Conservation (phyloP, 2,329 filamentous ascomycete genomes). For the Fusarium camptoceras region DNA sequence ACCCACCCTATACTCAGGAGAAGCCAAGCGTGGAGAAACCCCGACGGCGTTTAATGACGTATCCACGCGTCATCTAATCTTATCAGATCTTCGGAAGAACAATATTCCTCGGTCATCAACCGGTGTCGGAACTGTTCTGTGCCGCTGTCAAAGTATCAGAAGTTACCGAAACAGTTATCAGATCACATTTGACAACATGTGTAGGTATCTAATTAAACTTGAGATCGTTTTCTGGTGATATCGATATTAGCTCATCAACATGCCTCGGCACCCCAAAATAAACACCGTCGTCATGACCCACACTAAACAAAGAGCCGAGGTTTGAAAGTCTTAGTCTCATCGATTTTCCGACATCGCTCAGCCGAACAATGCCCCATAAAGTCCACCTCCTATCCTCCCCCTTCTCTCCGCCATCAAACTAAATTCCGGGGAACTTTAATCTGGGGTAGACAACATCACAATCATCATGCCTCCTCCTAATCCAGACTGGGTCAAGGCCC, state of each 20-base stretch:
- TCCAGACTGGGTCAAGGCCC: slow-evolving; percentile 52
- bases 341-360: slow-evolving; percentile 31
- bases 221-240: neutral
- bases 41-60: slow-evolving; percentile 9
- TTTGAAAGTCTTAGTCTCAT: slow-evolving; percentile 33
- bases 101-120: neutral
- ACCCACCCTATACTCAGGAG: neutral
- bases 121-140: neutral
- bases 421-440: slow-evolving; percentile 1
- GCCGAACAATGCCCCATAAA: slow-evolving; percentile 31
- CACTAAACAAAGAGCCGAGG: slow-evolving; percentile 19
- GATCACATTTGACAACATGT: neutral
- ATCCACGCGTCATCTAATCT: neutral
- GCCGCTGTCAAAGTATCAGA: neutral
- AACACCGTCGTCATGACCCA: slow-evolving; percentile 22
- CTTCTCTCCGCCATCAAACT: neutral
- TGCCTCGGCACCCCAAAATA: slow-evolving; percentile 10
- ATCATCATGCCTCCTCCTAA: slow-evolving; percentile 44
- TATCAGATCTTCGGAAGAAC: slow-evolving; percentile 6
- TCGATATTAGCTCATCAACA: neutral
- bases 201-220: neutral
- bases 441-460: slow-evolving; percentile 3
- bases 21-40: neutral
- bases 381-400: slow-evolving; percentile 4
- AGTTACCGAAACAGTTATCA: neutral